phyloP scores from a whole-genome alignment of 345 rosid genomes.

The Arabis alpina region DNA sequence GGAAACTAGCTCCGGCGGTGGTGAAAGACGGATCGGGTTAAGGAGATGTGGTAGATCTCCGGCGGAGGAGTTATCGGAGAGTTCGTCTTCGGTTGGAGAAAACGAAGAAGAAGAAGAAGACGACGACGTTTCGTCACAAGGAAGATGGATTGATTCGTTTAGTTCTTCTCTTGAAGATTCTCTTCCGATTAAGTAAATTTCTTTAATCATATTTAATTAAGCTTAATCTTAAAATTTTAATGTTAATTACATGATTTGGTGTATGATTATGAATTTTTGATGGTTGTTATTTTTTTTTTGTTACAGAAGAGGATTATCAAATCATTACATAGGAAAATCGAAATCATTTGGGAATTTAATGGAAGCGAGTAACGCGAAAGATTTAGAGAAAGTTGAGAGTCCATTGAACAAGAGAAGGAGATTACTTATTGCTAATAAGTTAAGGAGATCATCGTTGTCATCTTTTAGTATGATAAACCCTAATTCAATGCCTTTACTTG shows the following conservation, averaged over 20 bases:
- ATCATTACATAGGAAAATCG: slow-evolving; percentile 75
- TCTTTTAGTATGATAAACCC: slow-evolving; percentile 53
- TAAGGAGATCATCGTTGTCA: slow-evolving; percentile 39
- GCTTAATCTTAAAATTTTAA: neutral
- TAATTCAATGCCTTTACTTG: slow-evolving; percentile 80
- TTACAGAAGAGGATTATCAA: slow-evolving; percentile 76
- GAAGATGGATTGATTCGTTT: slow-evolving; percentile 40
- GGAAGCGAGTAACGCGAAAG: slow-evolving; percentile 55
- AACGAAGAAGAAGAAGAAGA: slow-evolving; percentile 47
- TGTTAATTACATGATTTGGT: neutral
- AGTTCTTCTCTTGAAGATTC: slow-evolving; percentile 58
- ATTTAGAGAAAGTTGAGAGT: slow-evolving; percentile 68
- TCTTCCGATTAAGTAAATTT: slow-evolving; percentile 69
- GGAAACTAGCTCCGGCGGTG: slow-evolving; percentile 32
- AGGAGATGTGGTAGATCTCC: slow-evolving; percentile 32
- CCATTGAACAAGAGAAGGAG: slow-evolving; percentile 82
- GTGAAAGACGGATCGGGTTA: slow-evolving; percentile 28
- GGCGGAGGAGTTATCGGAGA: slow-evolving; percentile 45
- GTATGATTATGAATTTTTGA: neutral
- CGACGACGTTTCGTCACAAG: slow-evolving; percentile 44
- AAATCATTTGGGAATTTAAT: slow-evolving; percentile 74
- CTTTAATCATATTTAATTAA: neutral
- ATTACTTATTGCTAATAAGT: slow-evolving; percentile 56
- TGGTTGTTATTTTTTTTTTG: neutral
- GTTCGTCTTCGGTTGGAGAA: slow-evolving; percentile 68